A percentile compares a stretch with the other conserved stretches of the same genome.
phyloP scores from a whole-genome alignment of 108 stramenopile genomes.

The Conticribra weissflogii region DNA sequence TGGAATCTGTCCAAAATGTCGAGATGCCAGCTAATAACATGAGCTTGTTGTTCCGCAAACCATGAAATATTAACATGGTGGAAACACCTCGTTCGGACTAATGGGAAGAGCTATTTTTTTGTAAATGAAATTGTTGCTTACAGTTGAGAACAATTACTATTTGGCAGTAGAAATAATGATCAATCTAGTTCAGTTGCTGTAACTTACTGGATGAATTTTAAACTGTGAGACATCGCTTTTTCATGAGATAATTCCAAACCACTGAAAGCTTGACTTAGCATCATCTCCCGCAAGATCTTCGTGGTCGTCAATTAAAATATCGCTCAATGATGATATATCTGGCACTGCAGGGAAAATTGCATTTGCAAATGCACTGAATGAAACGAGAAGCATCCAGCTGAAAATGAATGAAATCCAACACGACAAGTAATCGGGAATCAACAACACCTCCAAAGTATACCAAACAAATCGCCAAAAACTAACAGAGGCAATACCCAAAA shows the following conservation, averaged over 20 bases:
- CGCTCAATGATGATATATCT: not conserved
- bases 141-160: too few relatives aligned
- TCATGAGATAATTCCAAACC: too few relatives aligned
- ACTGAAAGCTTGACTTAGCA: too few relatives aligned
- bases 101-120: too few relatives aligned
- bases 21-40: slow-evolving; percentile 92
- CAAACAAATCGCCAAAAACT: not conserved
- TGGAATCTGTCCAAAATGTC: slow-evolving; percentile 55
- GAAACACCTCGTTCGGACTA: too few relatives aligned
- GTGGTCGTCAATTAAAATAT: not conserved
- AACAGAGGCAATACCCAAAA: not conserved
- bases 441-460: not conserved
- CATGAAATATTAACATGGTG: not conserved
- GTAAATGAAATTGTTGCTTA: too few relatives aligned
- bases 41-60: slow-evolving; percentile 66
- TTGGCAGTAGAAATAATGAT: too few relatives aligned
- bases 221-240: too few relatives aligned
- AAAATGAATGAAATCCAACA: not conserved
- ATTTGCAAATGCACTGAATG: not conserved
- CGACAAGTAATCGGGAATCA: not conserved
- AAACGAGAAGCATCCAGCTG: not conserved
- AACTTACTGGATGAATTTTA: too few relatives aligned
- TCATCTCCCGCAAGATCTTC: not conserved
- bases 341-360: not conserved
- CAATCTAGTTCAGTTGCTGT: too few relatives aligned